Percentiles rank a stretch among this genome's conserved stretches.
phyloP scores from a whole-genome alignment of 345 rosid genomes.

The Citrus sp. region DNA sequence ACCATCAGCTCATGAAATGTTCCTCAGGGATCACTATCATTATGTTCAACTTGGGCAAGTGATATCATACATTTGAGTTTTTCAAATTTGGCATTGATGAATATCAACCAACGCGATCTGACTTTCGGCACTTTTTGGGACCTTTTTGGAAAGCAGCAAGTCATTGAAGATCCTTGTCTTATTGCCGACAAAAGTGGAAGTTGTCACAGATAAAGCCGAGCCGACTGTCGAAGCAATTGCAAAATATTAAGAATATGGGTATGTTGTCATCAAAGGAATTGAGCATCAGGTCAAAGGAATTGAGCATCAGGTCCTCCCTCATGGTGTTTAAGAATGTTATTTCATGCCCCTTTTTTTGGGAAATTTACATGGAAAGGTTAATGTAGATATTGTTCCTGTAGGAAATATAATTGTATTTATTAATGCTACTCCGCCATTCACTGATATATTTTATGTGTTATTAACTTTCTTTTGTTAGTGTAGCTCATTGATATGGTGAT shows the following conservation, averaged over 20 bases:
- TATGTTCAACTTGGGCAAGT: not conserved
- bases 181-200: too few relatives aligned
- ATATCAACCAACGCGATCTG: not conserved
- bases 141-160: too few relatives aligned
- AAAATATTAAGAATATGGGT: not conserved
- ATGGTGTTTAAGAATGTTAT: too few relatives aligned
- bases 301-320: not conserved
- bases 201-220: not conserved
- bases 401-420: too few relatives aligned
- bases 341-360: too few relatives aligned
- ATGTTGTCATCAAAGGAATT: not conserved
- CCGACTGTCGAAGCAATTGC: not conserved
- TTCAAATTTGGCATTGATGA: not conserved
- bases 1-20: constrained; percentile 24
- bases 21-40: not conserved
- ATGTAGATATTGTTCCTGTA: too few relatives aligned
- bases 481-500: too few relatives aligned
- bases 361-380: too few relatives aligned
- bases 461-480: too few relatives aligned
- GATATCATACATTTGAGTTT: not conserved
- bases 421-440: too few relatives aligned
- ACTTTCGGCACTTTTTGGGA: too few relatives aligned
- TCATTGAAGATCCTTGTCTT: not conserved
- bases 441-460: too few relatives aligned
- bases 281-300: not conserved